Evolutionary conservation across 2,329 filamentous ascomycete species (phyloP).

Genomic region (Ceratocystis eucalypticola): DNA sequence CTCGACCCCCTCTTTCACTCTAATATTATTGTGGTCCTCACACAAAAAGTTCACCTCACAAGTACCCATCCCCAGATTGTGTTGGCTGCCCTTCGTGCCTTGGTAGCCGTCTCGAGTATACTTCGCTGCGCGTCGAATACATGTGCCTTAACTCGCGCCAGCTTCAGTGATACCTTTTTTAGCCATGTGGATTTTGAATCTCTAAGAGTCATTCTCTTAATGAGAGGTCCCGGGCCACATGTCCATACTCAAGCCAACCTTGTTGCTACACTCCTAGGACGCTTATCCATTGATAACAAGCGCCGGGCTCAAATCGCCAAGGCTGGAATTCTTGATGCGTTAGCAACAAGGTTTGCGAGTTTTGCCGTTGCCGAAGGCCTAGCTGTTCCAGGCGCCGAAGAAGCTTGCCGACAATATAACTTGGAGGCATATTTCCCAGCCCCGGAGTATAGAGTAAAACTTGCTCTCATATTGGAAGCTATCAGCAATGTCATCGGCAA

Average conservation of each 20-base stretch:
- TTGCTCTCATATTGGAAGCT: constrained; percentile 63
- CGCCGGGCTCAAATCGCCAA: constrained; percentile 41
- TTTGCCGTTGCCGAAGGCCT: constrained; percentile 56
- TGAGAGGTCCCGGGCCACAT: background rate
- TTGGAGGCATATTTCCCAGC: constrained; percentile 45
- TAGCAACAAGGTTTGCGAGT: constrained; percentile 59
- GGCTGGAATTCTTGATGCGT: constrained; percentile 60
- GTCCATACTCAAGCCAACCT: background rate
- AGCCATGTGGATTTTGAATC: background rate
- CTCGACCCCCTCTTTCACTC: constrained; percentile 59
- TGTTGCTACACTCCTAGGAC: constrained; percentile 9
- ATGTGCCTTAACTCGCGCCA: constrained; percentile 1
- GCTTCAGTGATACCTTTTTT: constrained; percentile 6
- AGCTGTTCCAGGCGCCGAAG: constrained; percentile 52
- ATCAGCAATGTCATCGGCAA: constrained; percentile 63
- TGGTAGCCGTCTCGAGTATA: background rate
- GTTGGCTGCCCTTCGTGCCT: constrained; percentile 56
- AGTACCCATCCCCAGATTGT: constrained; percentile 53
- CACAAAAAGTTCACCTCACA: constrained; percentile 53
- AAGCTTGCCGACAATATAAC: constrained; percentile 39
- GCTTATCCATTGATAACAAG: constrained; percentile 7
- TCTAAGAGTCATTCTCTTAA: constrained; percentile 1
- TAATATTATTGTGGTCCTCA: constrained; percentile 52
- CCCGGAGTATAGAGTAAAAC: constrained; percentile 44
- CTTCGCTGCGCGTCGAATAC: constrained; percentile 5